Percentiles rank a stretch among this genome's conserved stretches.
These are phyloP conservation scores for Phytophthora crassamura DNA, from an alignment of 352 stramenopile genomes.

Conservation along the genomic window DNA sequence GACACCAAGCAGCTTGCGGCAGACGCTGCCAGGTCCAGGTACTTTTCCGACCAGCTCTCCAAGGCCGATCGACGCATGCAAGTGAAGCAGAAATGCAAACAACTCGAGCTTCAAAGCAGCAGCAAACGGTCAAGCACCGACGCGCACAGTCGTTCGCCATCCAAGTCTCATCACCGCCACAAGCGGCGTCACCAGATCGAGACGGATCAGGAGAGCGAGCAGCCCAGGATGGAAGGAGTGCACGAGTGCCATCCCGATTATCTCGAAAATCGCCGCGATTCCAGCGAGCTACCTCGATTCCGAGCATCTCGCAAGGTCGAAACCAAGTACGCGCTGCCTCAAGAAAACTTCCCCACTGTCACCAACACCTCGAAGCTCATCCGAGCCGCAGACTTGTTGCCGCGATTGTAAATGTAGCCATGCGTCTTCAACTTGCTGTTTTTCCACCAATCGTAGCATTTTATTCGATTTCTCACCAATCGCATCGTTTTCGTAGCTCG, in stretches of 20 bases:
- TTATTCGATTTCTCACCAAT: slow-evolving; percentile 3
- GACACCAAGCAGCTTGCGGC: slow-evolving; percentile 55
- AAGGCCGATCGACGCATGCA: slow-evolving; percentile 54
- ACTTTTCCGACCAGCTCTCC: slow-evolving; percentile 64
- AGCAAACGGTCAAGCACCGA: slow-evolving; percentile 7
- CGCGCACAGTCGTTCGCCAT: background rate
- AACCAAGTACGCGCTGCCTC: slow-evolving; percentile 22
- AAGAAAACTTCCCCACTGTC: slow-evolving; percentile 39
- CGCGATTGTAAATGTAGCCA: slow-evolving; percentile 26
- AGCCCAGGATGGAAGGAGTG: slow-evolving; percentile 12
- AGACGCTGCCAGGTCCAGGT: slow-evolving; percentile 53
- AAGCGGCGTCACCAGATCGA: slow-evolving; percentile 9
- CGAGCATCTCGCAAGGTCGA: slow-evolving; percentile 7
- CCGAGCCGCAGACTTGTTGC: slow-evolving; percentile 48
- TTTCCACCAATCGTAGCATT: slow-evolving; percentile 32
- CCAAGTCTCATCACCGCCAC: slow-evolving; percentile 13
- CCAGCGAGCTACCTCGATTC: slow-evolving; percentile 13
- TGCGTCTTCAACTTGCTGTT: slow-evolving; percentile 15
- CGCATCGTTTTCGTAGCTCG: slow-evolving; percentile 6
- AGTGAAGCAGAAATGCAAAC: slow-evolving; percentile 47
- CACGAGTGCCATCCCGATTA: slow-evolving; percentile 23
- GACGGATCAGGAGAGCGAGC: slow-evolving; percentile 9
- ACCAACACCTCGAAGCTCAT: slow-evolving; percentile 53
- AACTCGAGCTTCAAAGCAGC: slow-evolving; percentile 20
- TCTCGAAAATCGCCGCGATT: slow-evolving; percentile 1